Base-by-base conservation (phyloP, 2,329 filamentous ascomycete species). In the Paecilomyces variotii region DNA sequence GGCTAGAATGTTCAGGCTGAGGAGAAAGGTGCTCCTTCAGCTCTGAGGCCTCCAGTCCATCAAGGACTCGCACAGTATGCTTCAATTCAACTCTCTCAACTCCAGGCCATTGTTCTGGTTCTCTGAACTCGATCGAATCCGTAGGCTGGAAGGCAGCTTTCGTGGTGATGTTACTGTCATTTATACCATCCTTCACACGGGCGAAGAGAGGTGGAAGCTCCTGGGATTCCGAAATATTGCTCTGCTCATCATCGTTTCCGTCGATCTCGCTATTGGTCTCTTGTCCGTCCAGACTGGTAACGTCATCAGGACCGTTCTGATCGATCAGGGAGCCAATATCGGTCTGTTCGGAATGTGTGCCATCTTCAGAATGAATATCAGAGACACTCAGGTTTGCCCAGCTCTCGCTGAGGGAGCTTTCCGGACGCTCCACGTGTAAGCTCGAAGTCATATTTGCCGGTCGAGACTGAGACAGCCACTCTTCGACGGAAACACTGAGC, bases 371-470 rank as follows among this genome's bases (percentile, higher is more conserved):
- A 55, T 76, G 73, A 25, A 71, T 66, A 59, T 79, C 76, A 19
- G 74, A 73, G n/a, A 69, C 70, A 56, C 74, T 76, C 59, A 79
- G 65, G 1, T 74, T 76, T 24, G 77, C 74, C 77, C 77, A 79
- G 63, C 77, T 79, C 57, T 78, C 77, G 57, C 74, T 75, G 59
- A 79, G 65, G 10, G 74, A 68, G 55, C 61, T 70, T 63, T 55
- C 51, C 2, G 65, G 61, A 30, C 67, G 66, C 10, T 72, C 68
- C 12, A 63, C 56, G n/a, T 62, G 59, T 25, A 61, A 60, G 55
- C 68, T 68, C 65, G 72, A 74, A 64, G 72, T 71, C 75, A 77
- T 77, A 60, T 62, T 68, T 62, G 73, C 67, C n/a, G 72, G 73
- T 56, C 71, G 70, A 56, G 74, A 77, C 53, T 68, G 72, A 51